Percentiles rank a stretch among this genome's conserved stretches.
Evolutionary conservation across 805 yeast genomes (phyloP).

Genomic region (Saccharomycopsis sp.): DNA sequence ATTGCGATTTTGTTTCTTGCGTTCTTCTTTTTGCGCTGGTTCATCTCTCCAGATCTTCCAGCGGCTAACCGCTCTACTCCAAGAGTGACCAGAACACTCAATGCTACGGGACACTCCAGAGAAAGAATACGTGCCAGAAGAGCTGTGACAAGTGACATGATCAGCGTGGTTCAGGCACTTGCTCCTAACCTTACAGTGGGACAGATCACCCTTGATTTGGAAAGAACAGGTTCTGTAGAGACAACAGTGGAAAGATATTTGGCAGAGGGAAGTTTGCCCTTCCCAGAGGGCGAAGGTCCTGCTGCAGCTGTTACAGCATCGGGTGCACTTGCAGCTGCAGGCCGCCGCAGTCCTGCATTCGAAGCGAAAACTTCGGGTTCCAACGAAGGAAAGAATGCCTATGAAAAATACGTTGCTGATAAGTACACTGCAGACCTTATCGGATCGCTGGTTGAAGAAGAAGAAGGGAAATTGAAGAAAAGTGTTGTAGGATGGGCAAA

Average conservation of each 20-base stretch:
- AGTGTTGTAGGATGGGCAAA: slow-evolving; percentile 34
- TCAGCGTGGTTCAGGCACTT: slow-evolving; percentile 75
- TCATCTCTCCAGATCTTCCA: slow-evolving; percentile 51
- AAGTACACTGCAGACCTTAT: slow-evolving; percentile 24
- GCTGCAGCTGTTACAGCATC: slow-evolving; percentile 16
- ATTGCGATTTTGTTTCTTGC: slow-evolving; percentile 43
- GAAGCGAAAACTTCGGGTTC: background rate
- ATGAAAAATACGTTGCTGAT: slow-evolving; percentile 19
- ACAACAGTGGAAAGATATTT: slow-evolving; percentile 69
- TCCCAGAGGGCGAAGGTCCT: slow-evolving; percentile 35
- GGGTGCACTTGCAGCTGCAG: slow-evolving; percentile 15
- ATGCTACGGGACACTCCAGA: slow-evolving; percentile 12
- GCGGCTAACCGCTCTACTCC: slow-evolving; percentile 2
- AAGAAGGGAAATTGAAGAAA: slow-evolving; percentile 20
- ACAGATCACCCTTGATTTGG: slow-evolving; percentile 69
- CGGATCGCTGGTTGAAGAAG: slow-evolving; percentile 33
- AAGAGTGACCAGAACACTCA: slow-evolving; percentile 9
- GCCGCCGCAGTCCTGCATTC: slow-evolving; percentile 19
- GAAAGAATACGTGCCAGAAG: slow-evolving; percentile 26
- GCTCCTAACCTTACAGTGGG: slow-evolving; percentile 67
- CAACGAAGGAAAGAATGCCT: slow-evolving; percentile 26
- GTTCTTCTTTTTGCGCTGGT: slow-evolving; percentile 58
- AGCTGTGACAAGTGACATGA: slow-evolving; percentile 61
- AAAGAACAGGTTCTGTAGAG: slow-evolving; percentile 74
- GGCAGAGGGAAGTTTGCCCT: slow-evolving; percentile 53